Evolutionary conservation across 2,329 filamentous ascomycete species (phyloP).

Genomic region (Neophaeococcomyces aloes): DNA sequence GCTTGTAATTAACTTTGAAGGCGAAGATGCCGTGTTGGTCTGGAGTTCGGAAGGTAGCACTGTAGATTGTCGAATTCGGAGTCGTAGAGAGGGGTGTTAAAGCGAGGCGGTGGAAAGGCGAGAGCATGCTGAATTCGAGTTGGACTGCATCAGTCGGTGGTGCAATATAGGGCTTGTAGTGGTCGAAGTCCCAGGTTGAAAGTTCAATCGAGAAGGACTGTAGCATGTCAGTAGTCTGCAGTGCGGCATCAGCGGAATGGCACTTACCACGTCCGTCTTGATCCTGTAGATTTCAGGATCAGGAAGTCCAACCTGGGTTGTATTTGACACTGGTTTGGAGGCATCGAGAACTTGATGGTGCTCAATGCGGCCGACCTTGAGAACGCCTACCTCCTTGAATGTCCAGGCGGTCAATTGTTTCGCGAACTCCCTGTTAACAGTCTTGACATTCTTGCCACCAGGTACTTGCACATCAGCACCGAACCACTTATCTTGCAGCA

Average conservation of each 20-base stretch:
- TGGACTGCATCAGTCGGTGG: conserved; percentile 65
- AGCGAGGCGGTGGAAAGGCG: conserved; percentile 82
- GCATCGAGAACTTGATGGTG: conserved; percentile 51
- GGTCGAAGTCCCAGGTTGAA: conserved; percentile 69
- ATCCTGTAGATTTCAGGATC: conserved; percentile 89
- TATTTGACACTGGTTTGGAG: conserved; percentile 42
- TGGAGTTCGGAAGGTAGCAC: conserved; percentile 66
- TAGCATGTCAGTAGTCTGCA: conserved; percentile 3
- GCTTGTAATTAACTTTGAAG: conserved; percentile 94
- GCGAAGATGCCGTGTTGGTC: conserved; percentile 99
- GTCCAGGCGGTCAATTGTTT: conserved; percentile 84
- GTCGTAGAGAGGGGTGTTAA: conserved; percentile 51
- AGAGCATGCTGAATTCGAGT: conserved; percentile 97
- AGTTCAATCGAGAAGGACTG: conserved; percentile 80
- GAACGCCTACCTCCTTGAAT: conserved; percentile 84
- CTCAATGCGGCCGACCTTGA: conserved; percentile 72
- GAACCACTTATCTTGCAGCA: conserved; percentile 83
- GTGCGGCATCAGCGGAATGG: not conserved
- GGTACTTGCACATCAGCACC: conserved; percentile 59
- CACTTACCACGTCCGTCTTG: conserved; percentile 89
- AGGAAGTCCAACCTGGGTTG: conserved; percentile 33
- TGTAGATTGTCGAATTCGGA: conserved; percentile 61
- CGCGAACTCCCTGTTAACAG: conserved; percentile 75
- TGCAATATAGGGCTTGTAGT: conserved; percentile 63
- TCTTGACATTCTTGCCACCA: conserved; percentile 47